Conservation (phyloP, 257 asterid species). For the Solanum virginianum region DNA sequence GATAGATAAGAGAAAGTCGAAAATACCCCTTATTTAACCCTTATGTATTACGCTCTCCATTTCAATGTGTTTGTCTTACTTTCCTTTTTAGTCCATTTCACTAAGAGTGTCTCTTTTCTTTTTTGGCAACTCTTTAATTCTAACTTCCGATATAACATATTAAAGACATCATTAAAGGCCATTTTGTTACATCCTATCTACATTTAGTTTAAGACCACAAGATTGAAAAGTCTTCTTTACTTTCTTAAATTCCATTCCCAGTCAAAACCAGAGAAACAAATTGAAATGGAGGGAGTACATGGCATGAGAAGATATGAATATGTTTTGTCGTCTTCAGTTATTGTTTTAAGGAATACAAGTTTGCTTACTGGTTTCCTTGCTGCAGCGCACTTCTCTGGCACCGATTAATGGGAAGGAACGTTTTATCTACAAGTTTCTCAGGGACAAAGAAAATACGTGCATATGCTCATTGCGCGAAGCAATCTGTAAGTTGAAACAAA, state of each 20-base stretch:
- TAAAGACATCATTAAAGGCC: too few species aligned
- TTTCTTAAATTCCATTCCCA: too few species aligned
- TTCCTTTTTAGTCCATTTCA: too few species aligned
- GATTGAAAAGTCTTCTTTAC: too few species aligned
- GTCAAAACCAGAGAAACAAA: too few species aligned
- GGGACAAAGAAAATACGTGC: conserved; percentile 56
- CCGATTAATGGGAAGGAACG: conserved; percentile 61
- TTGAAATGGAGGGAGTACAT: neutral
- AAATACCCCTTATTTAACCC: neutral
- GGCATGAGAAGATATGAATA: neutral
- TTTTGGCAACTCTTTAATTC: too few species aligned
- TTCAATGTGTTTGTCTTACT: too few species aligned
- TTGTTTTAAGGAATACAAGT: neutral
- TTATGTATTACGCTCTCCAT: too few species aligned
- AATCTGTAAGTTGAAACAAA: conserved; percentile 39
- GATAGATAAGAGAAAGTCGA: neutral
- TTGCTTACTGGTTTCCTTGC: neutral
- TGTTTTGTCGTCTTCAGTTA: neutral
- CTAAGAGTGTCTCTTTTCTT: too few species aligned
- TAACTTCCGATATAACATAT: too few species aligned
- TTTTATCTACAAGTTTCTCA: conserved; percentile 35
- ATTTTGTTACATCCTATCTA: too few species aligned
- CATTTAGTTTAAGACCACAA: too few species aligned
- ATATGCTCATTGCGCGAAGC: conserved; percentile 69
- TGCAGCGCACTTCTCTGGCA: conserved; percentile 93